Percentiles rank a stretch among this genome's conserved stretches.
phyloP scores from a whole-genome alignment of 2,329 filamentous ascomycete genomes.

The Microsporum canis region DNA sequence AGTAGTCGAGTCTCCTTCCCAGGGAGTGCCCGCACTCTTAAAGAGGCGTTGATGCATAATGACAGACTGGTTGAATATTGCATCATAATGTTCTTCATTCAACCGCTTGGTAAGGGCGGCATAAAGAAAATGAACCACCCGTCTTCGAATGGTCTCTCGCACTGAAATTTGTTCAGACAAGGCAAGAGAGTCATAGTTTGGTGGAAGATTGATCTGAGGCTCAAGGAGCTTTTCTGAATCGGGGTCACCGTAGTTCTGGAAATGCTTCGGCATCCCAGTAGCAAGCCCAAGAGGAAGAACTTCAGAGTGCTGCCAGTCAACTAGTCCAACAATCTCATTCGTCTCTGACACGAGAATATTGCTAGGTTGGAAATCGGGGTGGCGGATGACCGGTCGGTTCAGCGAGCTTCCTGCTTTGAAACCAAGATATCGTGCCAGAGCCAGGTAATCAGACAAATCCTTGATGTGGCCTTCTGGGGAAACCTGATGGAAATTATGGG shows the following conservation, averaged over 20 bases:
- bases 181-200: background rate
- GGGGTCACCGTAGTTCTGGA: background rate
- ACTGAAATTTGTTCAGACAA: background rate
- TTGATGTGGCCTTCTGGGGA: background rate
- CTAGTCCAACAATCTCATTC: background rate
- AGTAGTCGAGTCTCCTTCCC: background rate
- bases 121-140: background rate
- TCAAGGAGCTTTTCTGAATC: background rate
- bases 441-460: background rate
- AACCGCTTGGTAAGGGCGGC: background rate
- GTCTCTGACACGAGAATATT: background rate
- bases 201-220: background rate
- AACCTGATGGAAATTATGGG: background rate
- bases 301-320: background rate
- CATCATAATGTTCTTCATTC: background rate
- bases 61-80: background rate
- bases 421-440: background rate
- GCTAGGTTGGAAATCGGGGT: background rate
- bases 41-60: background rate
- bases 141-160: background rate
- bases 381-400: background rate
- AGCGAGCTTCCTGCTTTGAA: background rate
- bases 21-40: background rate
- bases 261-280: background rate
- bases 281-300: background rate